Conservation (phyloP, 768 basidiomycete species). For the Nidularia pulvinata region DNA sequence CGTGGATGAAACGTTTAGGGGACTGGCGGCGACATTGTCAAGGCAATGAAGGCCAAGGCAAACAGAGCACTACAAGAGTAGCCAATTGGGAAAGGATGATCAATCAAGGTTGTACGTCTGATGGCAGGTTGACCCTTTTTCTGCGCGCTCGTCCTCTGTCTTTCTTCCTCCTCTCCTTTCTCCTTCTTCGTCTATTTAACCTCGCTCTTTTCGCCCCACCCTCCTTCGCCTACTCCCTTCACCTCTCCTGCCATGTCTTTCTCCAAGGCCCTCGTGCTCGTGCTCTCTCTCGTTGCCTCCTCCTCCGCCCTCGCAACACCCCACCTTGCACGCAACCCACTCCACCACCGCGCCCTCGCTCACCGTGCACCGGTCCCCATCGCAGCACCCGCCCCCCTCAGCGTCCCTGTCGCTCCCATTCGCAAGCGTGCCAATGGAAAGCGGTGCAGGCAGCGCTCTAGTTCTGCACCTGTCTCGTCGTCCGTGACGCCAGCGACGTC, state of each 20-base stretch:
- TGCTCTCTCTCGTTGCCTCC: slow-evolving; percentile 39
- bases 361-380: slow-evolving; percentile 35
- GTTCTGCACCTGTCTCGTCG: slow-evolving; percentile 22
- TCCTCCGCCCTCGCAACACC: slow-evolving; percentile 36
- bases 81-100: too few species aligned
- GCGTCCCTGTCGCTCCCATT: slow-evolving; percentile 12
- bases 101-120: too few species aligned
- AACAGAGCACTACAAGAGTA: too few species aligned
- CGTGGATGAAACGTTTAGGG: too few species aligned
- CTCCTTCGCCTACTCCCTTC: slow-evolving; percentile 2
- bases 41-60: too few species aligned
- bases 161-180: background rate
- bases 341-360: slow-evolving; percentile 42
- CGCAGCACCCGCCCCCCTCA: slow-evolving; percentile 24
- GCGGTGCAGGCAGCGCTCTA: slow-evolving; percentile 36
- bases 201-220: background rate
- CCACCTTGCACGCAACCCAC: slow-evolving; percentile 30
- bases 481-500: slow-evolving; percentile 11
- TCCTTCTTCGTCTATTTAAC: background rate
- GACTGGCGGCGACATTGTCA: too few species aligned
- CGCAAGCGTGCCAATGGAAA: slow-evolving; percentile 26
- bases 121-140: too few species aligned
- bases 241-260: slow-evolving; percentile 31
- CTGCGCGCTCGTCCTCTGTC: background rate
- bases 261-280: slow-evolving; percentile 38